phyloP scores from a whole-genome alignment of 2,329 filamentous ascomycete species.

The Fusarium sacchari region DNA sequence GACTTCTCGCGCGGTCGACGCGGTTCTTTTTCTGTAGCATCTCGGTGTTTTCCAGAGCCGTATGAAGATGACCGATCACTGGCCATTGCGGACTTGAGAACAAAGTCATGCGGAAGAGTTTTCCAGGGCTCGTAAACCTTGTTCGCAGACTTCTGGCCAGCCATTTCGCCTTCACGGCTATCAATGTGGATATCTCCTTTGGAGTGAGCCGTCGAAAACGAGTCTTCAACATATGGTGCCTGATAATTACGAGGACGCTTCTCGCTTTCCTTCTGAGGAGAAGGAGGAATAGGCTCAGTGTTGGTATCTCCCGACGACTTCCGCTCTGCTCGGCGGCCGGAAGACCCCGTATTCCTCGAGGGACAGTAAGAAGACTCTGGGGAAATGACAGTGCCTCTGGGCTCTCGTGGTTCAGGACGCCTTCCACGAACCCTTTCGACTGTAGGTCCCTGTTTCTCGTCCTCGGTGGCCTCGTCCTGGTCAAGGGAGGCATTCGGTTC shows the following conservation, averaged over 20 bases:
- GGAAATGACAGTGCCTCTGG: neutral
- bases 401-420: neutral
- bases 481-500: neutral
- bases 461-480: neutral
- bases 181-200: neutral
- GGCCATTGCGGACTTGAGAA: constrained; percentile 1
- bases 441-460: neutral
- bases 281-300: constrained; percentile 14
- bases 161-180: neutral
- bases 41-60: neutral
- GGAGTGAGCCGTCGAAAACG: constrained; percentile 18
- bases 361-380: constrained; percentile 30
- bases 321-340: constrained; percentile 45
- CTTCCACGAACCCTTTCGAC: constrained; percentile 1
- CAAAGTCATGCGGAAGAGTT: neutral
- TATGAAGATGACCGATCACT: constrained; percentile 13
- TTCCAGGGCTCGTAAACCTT: neutral
- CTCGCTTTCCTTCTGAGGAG: neutral
- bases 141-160: neutral
- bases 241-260: constrained; percentile 29
- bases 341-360: constrained; percentile 40
- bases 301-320: constrained; percentile 31
- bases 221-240: constrained; percentile 45
- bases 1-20: constrained; percentile 15
- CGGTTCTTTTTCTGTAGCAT: neutral